Conservation (phyloP, 2,329 filamentous ascomycete species). For the Basipetospora chlamydospora region DNA sequence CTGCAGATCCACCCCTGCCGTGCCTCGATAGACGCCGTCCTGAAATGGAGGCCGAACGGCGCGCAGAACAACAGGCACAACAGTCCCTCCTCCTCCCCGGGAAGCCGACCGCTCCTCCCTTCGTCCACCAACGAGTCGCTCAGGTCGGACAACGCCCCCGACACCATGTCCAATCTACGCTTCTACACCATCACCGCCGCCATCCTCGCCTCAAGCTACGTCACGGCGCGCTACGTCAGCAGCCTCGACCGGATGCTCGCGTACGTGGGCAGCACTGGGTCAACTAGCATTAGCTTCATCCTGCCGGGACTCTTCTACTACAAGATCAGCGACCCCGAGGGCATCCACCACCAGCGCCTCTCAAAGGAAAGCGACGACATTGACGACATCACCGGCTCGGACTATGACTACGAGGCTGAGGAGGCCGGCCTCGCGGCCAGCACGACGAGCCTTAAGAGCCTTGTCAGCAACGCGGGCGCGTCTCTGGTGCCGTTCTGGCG, state of each 20-base stretch:
- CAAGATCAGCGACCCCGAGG: slow-evolving; percentile 87
- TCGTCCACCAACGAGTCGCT: slow-evolving; percentile 1
- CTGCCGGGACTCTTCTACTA: slow-evolving; percentile 95
- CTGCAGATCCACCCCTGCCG: slow-evolving; percentile 92
- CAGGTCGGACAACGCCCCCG: background rate
- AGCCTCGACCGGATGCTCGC: slow-evolving; percentile 83
- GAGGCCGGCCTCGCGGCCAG: slow-evolving; percentile 28
- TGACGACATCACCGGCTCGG: slow-evolving; percentile 38
- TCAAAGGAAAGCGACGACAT: slow-evolving; percentile 84
- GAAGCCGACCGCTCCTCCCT: slow-evolving; percentile 20
- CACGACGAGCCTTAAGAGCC: slow-evolving; percentile 29
- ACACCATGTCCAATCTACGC: slow-evolving; percentile 63
- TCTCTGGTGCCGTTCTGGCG: slow-evolving; percentile 15
- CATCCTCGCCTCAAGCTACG: slow-evolving; percentile 73
- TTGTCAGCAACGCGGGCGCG: slow-evolving; percentile 19
- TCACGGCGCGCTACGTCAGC: slow-evolving; percentile 79
- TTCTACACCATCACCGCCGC: slow-evolving; percentile 81
- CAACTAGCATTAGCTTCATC: slow-evolving; percentile 93
- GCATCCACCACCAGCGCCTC: slow-evolving; percentile 69
- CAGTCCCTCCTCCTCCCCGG: slow-evolving; percentile 19
- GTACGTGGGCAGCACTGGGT: slow-evolving; percentile 89
- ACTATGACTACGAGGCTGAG: slow-evolving; percentile 30
- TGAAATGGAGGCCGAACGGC: slow-evolving; percentile 34
- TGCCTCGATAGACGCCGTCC: slow-evolving; percentile 86
- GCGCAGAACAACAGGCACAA: background rate